Conservation (phyloP, 768 basidiomycete species). For the Mycena leptocephala region DNA sequence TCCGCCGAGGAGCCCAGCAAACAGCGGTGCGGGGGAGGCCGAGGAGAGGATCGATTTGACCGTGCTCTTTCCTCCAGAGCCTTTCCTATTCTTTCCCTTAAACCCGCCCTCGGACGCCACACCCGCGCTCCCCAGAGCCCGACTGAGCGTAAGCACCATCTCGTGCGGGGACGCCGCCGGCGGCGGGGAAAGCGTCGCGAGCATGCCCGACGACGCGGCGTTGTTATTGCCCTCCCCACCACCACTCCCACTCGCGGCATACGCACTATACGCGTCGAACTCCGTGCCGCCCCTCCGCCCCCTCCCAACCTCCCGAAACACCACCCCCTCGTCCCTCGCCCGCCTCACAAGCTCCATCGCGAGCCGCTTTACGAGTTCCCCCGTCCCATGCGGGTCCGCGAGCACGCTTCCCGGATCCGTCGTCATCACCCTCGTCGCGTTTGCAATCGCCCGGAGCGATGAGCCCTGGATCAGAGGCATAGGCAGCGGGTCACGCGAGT, state of each 20-base stretch:
- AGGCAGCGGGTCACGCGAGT: constrained; percentile 42
- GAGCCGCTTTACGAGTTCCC: constrained; percentile 71
- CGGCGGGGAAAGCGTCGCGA: constrained; percentile 60
- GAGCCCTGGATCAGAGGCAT: constrained; percentile 67
- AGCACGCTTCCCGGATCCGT: constrained; percentile 83
- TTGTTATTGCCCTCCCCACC: no score
- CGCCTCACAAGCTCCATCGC: constrained; percentile 80
- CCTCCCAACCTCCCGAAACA: constrained; percentile 64
- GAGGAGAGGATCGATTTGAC: constrained; percentile 55
- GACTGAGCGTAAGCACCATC: constrained; percentile 61
- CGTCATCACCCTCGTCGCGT: constrained; percentile 92
- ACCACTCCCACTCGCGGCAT: neutral
- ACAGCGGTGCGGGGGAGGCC: constrained; percentile 69
- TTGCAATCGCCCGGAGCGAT: constrained; percentile 82
- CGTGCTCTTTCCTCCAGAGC: constrained; percentile 47
- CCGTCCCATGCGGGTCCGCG: constrained; percentile 76
- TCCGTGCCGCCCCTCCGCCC: constrained; percentile 45
- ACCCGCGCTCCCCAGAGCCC: constrained; percentile 57
- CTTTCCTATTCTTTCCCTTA: constrained; percentile 15
- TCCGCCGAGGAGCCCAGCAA: constrained; percentile 72
- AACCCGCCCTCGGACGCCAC: constrained; percentile 28
- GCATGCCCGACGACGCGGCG: constrained; percentile 51
- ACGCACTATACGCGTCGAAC: neutral
- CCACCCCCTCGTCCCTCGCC: constrained; percentile 76
- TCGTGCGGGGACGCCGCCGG: constrained; percentile 54